Base-by-base conservation (phyloP, 768 basidiomycete genomes). In the Serendipita vermifera region DNA sequence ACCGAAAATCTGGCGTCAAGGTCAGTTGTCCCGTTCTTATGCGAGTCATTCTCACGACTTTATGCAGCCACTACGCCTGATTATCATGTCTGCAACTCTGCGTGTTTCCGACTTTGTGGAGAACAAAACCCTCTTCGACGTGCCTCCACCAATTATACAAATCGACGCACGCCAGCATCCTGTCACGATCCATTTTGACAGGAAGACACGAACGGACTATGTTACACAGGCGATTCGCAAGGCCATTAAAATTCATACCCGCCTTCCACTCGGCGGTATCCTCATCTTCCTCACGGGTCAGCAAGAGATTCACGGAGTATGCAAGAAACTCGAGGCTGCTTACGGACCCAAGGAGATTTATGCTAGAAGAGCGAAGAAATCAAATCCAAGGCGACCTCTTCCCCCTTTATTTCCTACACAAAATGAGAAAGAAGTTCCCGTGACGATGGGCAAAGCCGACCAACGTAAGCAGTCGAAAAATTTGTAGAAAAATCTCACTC, bases 61-160 rank as follows among this genome's bases (percentile, higher is more conserved):
- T 58, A 48, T 32, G 22, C 62, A 87, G 82, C 94, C 93, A 9
- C 69, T 99, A 14, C 83, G 96, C 17, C 74, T 99, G 53, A 79
- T 98, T 59, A 96, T 99, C 69, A 99, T 99, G 96, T 99, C 96
- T 13, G 96, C 96, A 3, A 98, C 96, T 0, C 78, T 98, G 4
- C 87, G 92, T 24, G 83, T 97, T 46, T 80, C 81, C 59, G 96
- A 98, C 69, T 98, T 99, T 62, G 80, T 85, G 1, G 81, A 85
- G 58, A 98, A 98, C 68, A 78, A 69, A 57, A 78, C 79, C 0
- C 73, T 99, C 1, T 99, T 99, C 69, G 59, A 81, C 0, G 72
- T 74, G 1, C 80, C 89, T 2, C 96, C 96, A n/a, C 96, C 96
- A 0, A 79, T 96, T 43, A 85, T 98, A 67, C 85, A 79, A 61